Percentiles rank a stretch among this genome's conserved stretches.
phyloP scores from a whole-genome alignment of 2,329 filamentous ascomycete genomes.

The Diaporthe amygdali region DNA sequence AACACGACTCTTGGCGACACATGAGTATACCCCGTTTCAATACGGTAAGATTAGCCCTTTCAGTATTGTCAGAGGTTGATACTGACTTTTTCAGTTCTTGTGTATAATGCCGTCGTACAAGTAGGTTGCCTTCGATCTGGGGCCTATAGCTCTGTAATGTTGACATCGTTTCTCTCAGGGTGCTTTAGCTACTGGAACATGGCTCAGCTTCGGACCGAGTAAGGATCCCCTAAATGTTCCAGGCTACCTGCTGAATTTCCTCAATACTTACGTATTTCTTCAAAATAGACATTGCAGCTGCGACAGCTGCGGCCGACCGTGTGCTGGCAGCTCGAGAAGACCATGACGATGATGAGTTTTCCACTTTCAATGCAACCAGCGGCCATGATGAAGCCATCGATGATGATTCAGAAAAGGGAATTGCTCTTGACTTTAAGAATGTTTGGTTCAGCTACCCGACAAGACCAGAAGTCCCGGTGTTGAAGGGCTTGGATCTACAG shows the following conservation, averaged over 20 bases:
- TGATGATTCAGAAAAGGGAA: slow-evolving; percentile 34
- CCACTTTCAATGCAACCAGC: slow-evolving; percentile 35
- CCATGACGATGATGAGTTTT: not conserved
- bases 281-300: slow-evolving; percentile 34
- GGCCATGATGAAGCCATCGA: not conserved
- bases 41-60: slow-evolving; percentile 26
- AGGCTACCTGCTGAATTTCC: no score
- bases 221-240: not conserved
- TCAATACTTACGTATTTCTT: not conserved
- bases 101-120: slow-evolving; percentile 40
- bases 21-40: slow-evolving; percentile 38
- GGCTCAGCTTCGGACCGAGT: slow-evolving; percentile 38
- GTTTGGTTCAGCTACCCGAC: slow-evolving; percentile 23
- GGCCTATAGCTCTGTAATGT: accelerated
- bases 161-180: not conserved
- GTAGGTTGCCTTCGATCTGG: slow-evolving; percentile 23
- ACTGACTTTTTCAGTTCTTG: slow-evolving; percentile 28
- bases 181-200: slow-evolving; percentile 36
- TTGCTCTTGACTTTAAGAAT: slow-evolving; percentile 11
- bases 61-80: accelerated
- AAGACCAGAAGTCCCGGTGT: not conserved
- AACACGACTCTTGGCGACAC: slow-evolving; percentile 34
- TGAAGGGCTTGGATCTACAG: slow-evolving; percentile 10
- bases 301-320: slow-evolving; percentile 35
- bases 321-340: slow-evolving; percentile 29